Base-by-base conservation (phyloP, 768 basidiomycete species). In the Hysterangium stoloniferum region DNA sequence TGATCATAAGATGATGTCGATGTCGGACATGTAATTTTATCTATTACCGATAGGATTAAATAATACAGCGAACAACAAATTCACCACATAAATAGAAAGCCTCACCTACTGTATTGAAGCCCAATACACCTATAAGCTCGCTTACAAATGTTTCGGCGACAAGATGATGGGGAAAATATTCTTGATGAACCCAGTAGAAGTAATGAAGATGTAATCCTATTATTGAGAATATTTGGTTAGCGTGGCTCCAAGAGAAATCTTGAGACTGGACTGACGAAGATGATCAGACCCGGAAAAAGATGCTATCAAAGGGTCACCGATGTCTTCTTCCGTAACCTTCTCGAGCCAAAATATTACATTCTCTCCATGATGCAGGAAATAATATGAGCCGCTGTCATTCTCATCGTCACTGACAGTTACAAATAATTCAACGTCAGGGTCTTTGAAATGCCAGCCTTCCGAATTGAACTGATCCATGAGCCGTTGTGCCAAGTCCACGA, bases 141-240 rank as follows among this genome's bases (percentile, higher is more conserved):
- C 75, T 60, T 45, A 22, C 56, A 55, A 6, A 61, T 58, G 4
- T 79, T 57, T 3, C 66, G 60, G 15, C 61, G 58, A 29, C 12
- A 15, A 31, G 20, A 4, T 27, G n/a, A 55, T 84, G 76, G 0
- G 78, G 80, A 59, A 79, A 83, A 53, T 68, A 74, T 56, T 84
- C 80, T n/a, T 80, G 62, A 53, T 85, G 83, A 1, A 58, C 57
- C 83, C 82, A 84, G 52, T 79, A 84, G 9, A 77, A 62, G 22
- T 71, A 70, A 15, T 45, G 44, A 6, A 45, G 20, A 29, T 45
- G 15, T 8, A 45, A 31, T 7, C 44, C 44, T n/a, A n/a, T 45
- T 31, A 17, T 19, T 9, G 20, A 41, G 9, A 33, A 31, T 19
- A 29, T 29, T 2, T 15, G 24, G 6, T 31, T 19, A 45, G 11